Base-by-base conservation (phyloP, 1,139 yeast species). In the Oligophagozyma castellii region DNA sequence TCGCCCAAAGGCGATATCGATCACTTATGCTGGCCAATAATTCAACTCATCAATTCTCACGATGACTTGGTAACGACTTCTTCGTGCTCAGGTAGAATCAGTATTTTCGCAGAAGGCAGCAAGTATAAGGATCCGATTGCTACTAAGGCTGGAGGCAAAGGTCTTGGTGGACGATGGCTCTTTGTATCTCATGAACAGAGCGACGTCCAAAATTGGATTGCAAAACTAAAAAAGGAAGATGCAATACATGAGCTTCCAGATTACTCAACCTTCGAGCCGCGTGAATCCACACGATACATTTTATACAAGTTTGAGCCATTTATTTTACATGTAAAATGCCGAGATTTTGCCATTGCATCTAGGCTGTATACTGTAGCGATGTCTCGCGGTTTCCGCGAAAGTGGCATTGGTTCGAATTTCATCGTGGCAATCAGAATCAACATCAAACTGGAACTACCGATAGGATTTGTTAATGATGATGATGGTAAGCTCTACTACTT, bases 1-100 rank as follows among this genome's bases (percentile, higher is more conserved):
- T 78, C 93, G 1, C 94, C 95, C 11, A 83, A 81, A 43, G 94
- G 94, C 1, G 65, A 81, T 2, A 73, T 81, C 11, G 95, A 81
- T 54, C 70, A 57, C 29, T 58, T 65, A 21, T 74, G 93, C 39
- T 45, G 75, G 12, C 93, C 93, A 2, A 63, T 81, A 14, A 79
- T 81, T 34, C 52, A 68, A 12, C 53, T 73, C 20, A 76, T 81
- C 42, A 81, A 81, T 44, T 42, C 64, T 2, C 70, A 71, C 39
- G 44, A 54, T 1, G 72, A 77, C 42, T 67, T 78, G 73, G 89
- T 81, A 5, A 81, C 93, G 2, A 80, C 94, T 0, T 78, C 93
- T 1, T 76, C 92, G 10, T 81, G 95, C 40, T 79, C 93, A 0
- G 95, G 95, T 2, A 58, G 95, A 46, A 76, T 81, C 2, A 73